Base-by-base conservation (phyloP, 176 grass and related monocot genomes). In the Stipa capillata region DNA sequence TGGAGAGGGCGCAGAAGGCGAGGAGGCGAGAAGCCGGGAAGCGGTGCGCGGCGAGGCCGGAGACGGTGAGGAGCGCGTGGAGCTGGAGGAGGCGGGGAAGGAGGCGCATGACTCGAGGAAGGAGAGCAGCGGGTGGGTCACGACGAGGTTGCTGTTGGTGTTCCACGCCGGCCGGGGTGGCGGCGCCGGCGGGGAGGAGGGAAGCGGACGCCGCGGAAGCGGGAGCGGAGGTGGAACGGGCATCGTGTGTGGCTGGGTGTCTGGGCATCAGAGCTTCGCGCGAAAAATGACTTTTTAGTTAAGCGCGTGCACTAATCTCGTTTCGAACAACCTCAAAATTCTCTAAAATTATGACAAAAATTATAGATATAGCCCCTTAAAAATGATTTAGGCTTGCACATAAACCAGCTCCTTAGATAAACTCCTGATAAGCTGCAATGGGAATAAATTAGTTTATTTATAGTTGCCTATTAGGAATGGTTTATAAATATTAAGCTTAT, bases 1-100 rank as follows among this genome's bases (percentile, higher is more conserved):
- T 79, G 63, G 91, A 88, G 74, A 88, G 91, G 27, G 82, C 91
- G 79, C 85, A 93, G 82, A 88, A 93, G 69, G 88, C 88, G 29
- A 93, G 74, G 63, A 93, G 73, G 47, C 87, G 87, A 68, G 87
- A 90, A 10, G 82, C 82, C 2, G 91, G 88, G 85, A 93, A 93
- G 67, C 91, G 87, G 69, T 83, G 82, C 3, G 88, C 54, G 47
- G 83, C 47, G 48, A 93, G 85, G 52, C 88, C 88, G 32, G 91
- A 45, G 74, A 87, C 79, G 42, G 88, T 88, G 77, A 93, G 75
- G 35, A 82, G 88, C 21, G 88, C 88, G 23, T 93, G 88, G 34
- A 93, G 75, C 82, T 90, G 88, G 41, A 88, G 83, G 78, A 93
- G 82, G 77, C 71, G 82, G 20, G 73, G 84, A 93, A 90, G 78